Evolutionary conservation across 306 rosid species (phyloP), one percentile per base, ranked within the genome.

Genomic region (Castanospermum australe): DNA sequence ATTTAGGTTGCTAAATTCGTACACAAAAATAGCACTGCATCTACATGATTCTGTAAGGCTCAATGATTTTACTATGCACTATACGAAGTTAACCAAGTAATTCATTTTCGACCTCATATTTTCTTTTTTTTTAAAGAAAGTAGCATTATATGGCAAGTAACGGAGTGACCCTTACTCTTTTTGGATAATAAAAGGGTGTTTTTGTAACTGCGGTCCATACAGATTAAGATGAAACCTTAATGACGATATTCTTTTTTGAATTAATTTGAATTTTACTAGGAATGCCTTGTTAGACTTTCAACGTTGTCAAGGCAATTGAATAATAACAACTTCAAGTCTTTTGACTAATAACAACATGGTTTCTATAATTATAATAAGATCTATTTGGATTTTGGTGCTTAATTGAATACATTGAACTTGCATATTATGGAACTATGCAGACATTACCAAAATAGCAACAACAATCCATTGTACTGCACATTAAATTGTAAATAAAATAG

Each of bases 401-500:
- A 33, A 65, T 66, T 13, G 20, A 52, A 73, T 41, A 44, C 71
- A 32, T 39, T 39, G 64, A 81, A 44, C 36, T 60, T 33, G 14
- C 12, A 78, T 74, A 82, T 82, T 74, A 67, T 42, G 71, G 76
- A 67, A 73, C 14, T 44, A 35, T 73, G 35, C 30, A 39, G 9
- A 41, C 52, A 39, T 39, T n/a, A n/a, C n/a, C n/a, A n/a, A n/a
- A n/a, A n/a, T n/a, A n/a, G n/a, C n/a, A n/a, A n/a, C n/a, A n/a
- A n/a, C n/a, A n/a, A n/a, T n/a, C n/a, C n/a, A n/a, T n/a, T n/a
- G n/a, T n/a, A n/a, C n/a, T n/a, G n/a, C n/a, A n/a, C n/a, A n/a
- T n/a, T n/a, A n/a, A n/a, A n/a, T n/a, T n/a, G n/a, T n/a, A n/a
- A n/a, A n/a, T n/a, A n/a, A n/a, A n/a, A n/a, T n/a, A n/a, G n/a